Evolutionary conservation across 345 rosid species (phyloP).

Genomic region (Boechera retrofracta): DNA sequence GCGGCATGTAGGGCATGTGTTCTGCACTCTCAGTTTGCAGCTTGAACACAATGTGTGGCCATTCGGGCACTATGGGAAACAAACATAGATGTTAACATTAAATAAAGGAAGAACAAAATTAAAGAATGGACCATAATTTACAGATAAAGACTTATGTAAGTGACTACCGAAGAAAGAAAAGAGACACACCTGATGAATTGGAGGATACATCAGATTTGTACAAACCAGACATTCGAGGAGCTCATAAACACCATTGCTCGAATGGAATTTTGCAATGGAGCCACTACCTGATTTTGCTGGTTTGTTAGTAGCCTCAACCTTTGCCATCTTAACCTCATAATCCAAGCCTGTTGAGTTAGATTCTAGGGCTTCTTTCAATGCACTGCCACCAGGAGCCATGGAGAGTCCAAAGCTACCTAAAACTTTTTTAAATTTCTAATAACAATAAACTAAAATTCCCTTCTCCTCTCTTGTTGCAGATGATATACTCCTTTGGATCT

Average conservation of each 20-base stretch:
- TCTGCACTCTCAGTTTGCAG: slow-evolving; percentile 77
- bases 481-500: slow-evolving; percentile 16
- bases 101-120: neutral
- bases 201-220: slow-evolving; percentile 80
- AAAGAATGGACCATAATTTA: neutral
- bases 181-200: slow-evolving; percentile 74
- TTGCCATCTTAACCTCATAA: slow-evolving; percentile 55
- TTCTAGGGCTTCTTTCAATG: slow-evolving; percentile 57
- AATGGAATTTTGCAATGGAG: slow-evolving; percentile 54
- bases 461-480: slow-evolving; percentile 20
- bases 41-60: slow-evolving; percentile 84
- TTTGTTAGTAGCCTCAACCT: slow-evolving; percentile 51
- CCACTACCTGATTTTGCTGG: slow-evolving; percentile 54
- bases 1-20: slow-evolving; percentile 85
- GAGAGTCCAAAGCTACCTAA: slow-evolving; percentile 24
- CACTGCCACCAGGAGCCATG: slow-evolving; percentile 69
- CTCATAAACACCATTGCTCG: slow-evolving; percentile 70
- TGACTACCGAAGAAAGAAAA: neutral
- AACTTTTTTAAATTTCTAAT: neutral
- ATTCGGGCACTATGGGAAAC: slow-evolving; percentile 67
- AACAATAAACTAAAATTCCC: slow-evolving; percentile 19
- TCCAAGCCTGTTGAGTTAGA: slow-evolving; percentile 53
- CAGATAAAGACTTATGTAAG: neutral
- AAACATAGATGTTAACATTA: neutral
- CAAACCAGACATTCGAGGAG: slow-evolving; percentile 88